These are phyloP conservation scores for Pilaira anomala DNA, from an alignment of 192 early-diverging fungal species.

Conservation along the genomic window DNA sequence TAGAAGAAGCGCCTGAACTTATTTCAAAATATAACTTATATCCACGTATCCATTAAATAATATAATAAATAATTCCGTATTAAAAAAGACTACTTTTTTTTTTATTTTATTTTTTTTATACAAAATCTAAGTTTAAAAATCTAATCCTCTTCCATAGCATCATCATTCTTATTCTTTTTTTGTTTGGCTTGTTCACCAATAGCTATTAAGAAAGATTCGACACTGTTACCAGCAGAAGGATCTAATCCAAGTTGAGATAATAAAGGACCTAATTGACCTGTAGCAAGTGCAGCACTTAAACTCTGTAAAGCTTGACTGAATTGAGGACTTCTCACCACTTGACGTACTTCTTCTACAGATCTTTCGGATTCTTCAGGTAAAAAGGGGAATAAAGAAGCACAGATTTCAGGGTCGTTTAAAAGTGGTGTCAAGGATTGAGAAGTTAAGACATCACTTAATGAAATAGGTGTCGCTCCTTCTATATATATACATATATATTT, in stretches of 20 bases:
- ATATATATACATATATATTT: neutral
- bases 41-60: neutral
- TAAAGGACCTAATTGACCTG: constrained; percentile 17
- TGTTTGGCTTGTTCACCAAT: constrained; percentile 8
- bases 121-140: neutral
- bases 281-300: constrained; percentile 19
- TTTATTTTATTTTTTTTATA: neutral
- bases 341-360: constrained; percentile 20
- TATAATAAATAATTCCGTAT: neutral
- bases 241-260: constrained; percentile 22
- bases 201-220: neutral
- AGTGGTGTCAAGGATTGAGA: constrained; percentile 9
- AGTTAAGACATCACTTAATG: constrained; percentile 8
- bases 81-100: neutral
- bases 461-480: neutral
- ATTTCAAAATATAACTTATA: constrained; percentile 10
- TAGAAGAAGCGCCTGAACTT: constrained; percentile 24
- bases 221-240: constrained; percentile 17
- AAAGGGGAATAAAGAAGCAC: constrained; percentile 21
- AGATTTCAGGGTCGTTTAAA: constrained; percentile 7
- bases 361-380: constrained; percentile 16
- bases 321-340: constrained; percentile 12
- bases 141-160: constrained; percentile 1
- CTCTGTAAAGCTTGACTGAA: constrained; percentile 26
- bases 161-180: constrained; percentile 6